Evolutionary conservation across 202 grass and related monocot species (phyloP), one percentile per base, ranked within the genome.

Genomic region (Zoysia matrella): DNA sequence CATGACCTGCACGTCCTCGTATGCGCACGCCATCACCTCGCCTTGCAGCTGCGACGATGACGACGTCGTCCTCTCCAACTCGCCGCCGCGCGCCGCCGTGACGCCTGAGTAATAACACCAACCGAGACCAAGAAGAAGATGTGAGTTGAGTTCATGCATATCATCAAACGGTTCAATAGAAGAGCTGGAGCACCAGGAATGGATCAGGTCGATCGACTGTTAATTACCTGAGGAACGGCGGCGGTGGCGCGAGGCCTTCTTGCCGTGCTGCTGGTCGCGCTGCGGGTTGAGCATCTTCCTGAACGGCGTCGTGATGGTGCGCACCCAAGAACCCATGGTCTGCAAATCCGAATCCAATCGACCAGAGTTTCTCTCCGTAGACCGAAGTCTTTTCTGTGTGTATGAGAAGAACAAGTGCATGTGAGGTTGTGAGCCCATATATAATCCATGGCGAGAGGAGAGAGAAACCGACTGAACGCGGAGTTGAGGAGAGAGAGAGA

Each of bases 1-100:
- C 30, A 36, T 36, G 30, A 36, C 30, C 30, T 36, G 30, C 30
- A 36, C 30, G 30, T 36, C 94, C 76, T 89, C 74, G 70, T 97
- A 97, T 2, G 86, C 65, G 67, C 91, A 97, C 36, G 94, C 94
- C 94, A 97, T 93, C 47, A 97, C 94, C 71, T 97, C 94, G 68
- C 90, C 91, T 83, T 97, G 88, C 46, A 97, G 94, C 88, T 93
- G 85, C 78, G 88, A 87, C 40, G 52, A 54, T 12, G 88, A 87
- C 40, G 60, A 18, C 60, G 82, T 43, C 54, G 74, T 75, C 45
- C 52, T 67, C 72, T 7, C 79, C 57, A 3, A 51, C 13, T 83
- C 71, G 39, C 60, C 65, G 56, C 15, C 56, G 56, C 5, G 15
- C 52, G 52, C 52, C 52, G 52, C 11, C 11, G 14, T 4, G 15